A percentile compares a stretch with the other conserved stretches of the same genome.
These are phyloP conservation scores for Phytophthora sojae DNA, from an alignment of 352 stramenopile species.

Conservation along the genomic window DNA sequence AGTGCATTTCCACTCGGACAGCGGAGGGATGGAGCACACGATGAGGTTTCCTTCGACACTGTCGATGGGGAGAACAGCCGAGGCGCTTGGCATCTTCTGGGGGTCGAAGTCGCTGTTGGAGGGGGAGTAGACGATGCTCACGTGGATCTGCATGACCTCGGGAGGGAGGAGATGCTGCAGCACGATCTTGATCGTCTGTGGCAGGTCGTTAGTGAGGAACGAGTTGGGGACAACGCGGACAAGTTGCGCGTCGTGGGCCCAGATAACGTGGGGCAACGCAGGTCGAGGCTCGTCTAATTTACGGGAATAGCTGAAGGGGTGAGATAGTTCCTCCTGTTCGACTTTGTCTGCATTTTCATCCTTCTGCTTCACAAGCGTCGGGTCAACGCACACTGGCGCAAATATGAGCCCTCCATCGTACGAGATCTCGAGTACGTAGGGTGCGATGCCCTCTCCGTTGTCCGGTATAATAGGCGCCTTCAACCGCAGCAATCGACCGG, in stretches of 20 bases:
- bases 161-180: constrained; percentile 40
- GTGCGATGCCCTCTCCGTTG: constrained; percentile 26
- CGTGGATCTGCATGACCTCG: constrained; percentile 19
- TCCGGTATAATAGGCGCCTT: constrained; percentile 34
- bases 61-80: constrained; percentile 37
- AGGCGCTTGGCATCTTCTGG: constrained; percentile 15
- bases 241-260: constrained; percentile 53
- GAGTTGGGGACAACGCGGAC: constrained; percentile 60
- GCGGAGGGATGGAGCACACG: constrained; percentile 46
- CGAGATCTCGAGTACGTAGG: constrained; percentile 61
- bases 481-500: constrained; percentile 33
- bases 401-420: constrained; percentile 65
- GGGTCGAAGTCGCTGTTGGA: constrained; percentile 6
- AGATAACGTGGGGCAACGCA: constrained; percentile 41
- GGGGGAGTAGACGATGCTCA: constrained; percentile 22
- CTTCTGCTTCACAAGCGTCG: constrained; percentile 11
- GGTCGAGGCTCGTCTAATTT: constrained; percentile 7
- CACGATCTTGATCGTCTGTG: constrained; percentile 50
- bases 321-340: background rate
- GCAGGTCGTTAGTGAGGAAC: constrained; percentile 48
- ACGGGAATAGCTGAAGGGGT: constrained; percentile 7
- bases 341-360: constrained; percentile 13
- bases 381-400: constrained; percentile 39
- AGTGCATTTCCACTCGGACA: constrained; percentile 50
- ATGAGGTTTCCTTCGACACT: constrained; percentile 35